These are phyloP conservation scores for Datisca glomerata DNA, from an alignment of 306 rosid species.

Conservation along the genomic window DNA sequence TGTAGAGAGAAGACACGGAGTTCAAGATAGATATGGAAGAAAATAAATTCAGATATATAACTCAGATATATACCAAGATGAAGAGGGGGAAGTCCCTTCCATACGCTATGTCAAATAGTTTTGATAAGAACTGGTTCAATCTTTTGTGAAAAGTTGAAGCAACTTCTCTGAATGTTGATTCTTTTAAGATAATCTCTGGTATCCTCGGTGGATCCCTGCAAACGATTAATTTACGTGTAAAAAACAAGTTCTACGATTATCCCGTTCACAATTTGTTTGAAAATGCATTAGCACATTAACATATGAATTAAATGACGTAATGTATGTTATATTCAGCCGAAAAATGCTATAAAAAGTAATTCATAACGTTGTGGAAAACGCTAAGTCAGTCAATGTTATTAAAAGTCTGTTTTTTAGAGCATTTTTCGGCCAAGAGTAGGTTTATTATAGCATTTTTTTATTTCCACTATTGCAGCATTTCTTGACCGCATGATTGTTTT, in stretches of 20 bases:
- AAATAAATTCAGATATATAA: neutral
- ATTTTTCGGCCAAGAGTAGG: too few relatives aligned
- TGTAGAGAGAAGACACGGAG: neutral
- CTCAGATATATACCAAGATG: constrained; percentile 39
- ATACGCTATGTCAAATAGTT: constrained; percentile 32
- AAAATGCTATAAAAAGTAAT: too few relatives aligned
- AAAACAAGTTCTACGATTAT: neutral
- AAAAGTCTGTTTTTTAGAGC: too few relatives aligned
- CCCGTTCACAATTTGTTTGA: too few relatives aligned
- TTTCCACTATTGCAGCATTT: too few relatives aligned
- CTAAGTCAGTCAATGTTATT: too few relatives aligned
- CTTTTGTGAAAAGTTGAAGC: constrained; percentile 40
- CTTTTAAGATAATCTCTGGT: constrained; percentile 37
- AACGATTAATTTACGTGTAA: constrained; percentile 2
- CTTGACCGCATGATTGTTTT: too few relatives aligned
- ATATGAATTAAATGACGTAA: too few relatives aligned
- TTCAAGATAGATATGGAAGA: neutral
- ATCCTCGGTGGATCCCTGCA: constrained; percentile 46
- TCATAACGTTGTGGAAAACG: too few relatives aligned
- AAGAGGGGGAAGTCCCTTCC: constrained; percentile 52
- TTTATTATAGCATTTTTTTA: too few relatives aligned
- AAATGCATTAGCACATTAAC: too few relatives aligned
- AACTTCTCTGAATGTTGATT: constrained; percentile 32
- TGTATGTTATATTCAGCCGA: too few relatives aligned
- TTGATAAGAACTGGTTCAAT: constrained; percentile 31